Base-by-base conservation (phyloP, 805 yeast species). In the Maudiozyma turicensis region DNA sequence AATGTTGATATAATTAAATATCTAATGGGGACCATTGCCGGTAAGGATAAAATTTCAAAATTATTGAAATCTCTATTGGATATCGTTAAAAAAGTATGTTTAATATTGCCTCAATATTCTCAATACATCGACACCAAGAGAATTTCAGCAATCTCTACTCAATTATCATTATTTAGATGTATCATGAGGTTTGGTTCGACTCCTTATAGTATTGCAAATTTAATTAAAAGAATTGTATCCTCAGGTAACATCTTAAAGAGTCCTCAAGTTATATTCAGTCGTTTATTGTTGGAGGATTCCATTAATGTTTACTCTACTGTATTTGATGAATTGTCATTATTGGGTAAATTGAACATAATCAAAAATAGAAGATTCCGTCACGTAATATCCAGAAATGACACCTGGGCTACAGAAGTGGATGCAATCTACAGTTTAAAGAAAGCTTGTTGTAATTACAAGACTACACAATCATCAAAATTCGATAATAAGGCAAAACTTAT, bases 1-100 rank as follows among this genome's bases (percentile, higher is more conserved):
- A 58, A 57, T 29, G 45, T 72, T 58, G 81, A 76, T 44, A 68
- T 82, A 6, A 66, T 80, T 46, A 73, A 81, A 65, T 69, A 71
- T 34, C 64, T 82, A 61, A 60, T 82, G 47, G 76, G 76, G 46
- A 73, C 74, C 44, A 60, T 84, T 30, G 73, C 78, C 2, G 91
- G 91, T 45, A 84, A 84, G 60, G 93, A 84, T 58, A 82, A 82
- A 58, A 51, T 82, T 52, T 84, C 86, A 28, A 84, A 84, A 55
- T 69, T 80, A 8, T 68, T 79, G 29, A 83, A 81, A 57, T 82
- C 82, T 59, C 61, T 75, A 0, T 60, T 84, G 40, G 75, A 84
- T 49, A 59, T 84, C 15, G 58, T 82, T 39, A 66, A 74, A 20
- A 33, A 48, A 8, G 30, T 42, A 35, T 9, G 15, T 13, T 13